phyloP scores from a whole-genome alignment of 1,284 basidiomycete species.

The Cutaneotrichosporon spelunceum region DNA sequence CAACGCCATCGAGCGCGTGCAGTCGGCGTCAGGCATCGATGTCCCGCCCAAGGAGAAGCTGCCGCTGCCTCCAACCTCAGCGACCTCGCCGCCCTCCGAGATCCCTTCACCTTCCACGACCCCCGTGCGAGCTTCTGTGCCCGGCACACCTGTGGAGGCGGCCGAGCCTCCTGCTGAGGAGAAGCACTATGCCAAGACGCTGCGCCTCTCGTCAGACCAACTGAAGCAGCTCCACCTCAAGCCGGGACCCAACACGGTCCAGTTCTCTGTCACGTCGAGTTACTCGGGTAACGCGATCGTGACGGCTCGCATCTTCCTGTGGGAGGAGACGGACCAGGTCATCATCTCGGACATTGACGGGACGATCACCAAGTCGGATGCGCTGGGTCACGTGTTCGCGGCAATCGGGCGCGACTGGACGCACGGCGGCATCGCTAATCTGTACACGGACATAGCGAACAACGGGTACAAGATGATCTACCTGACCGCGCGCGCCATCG shows the following conservation, averaged over 20 bases:
- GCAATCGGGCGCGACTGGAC: constrained; percentile 99
- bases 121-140: neutral
- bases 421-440: constrained; percentile 93
- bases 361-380: constrained; percentile 99
- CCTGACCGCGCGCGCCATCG: constrained; percentile 94
- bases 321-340: constrained; percentile 84
- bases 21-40: constrained; percentile 4
- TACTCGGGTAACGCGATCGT: constrained; percentile 81
- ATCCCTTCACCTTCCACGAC: neutral
- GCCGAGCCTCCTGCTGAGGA: constrained; percentile 12
- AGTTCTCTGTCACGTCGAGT: constrained; percentile 82
- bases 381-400: constrained; percentile 93
- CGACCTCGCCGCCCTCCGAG: constrained; percentile 3
- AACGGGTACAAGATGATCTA: constrained; percentile 99
- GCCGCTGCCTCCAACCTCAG: neutral
- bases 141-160: neutral
- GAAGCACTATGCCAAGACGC: constrained; percentile 79
- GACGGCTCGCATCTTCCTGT: constrained; percentile 90
- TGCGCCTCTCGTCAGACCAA: constrained; percentile 80
- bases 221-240: constrained; percentile 84
- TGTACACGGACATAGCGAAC: constrained; percentile 92
- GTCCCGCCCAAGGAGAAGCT: neutral
- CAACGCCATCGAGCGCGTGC: constrained; percentile 6
- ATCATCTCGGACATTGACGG: constrained; percentile 99
- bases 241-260: constrained; percentile 85